Base-by-base conservation (phyloP, 805 yeast genomes). In the Maudiozyma bulderi region DNA sequence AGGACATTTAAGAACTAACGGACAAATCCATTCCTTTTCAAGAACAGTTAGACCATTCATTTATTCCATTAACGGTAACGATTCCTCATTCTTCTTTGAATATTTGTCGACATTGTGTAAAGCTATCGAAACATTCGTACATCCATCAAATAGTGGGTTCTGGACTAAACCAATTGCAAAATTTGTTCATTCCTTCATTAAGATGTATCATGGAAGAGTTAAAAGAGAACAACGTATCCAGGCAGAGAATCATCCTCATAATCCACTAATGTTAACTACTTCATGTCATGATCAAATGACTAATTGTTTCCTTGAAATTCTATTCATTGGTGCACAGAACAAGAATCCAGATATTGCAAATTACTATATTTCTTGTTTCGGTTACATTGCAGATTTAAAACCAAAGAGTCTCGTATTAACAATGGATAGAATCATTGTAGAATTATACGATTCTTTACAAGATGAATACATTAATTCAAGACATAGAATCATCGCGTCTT, bases 121-220 rank as follows among this genome's bases (percentile, higher is more conserved):
- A 47, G 80, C 95, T 0, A 70, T 89, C 8, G 82, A 79, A 53
- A 86, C 96, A 29, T 86, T 83, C 65, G 82, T 81, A 6, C 97
- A 93, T 65, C 99, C 99, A 8, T 89, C 98, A 0, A 90, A 90
- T 63, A 66, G 73, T 13, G 98, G 96, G 0, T 75, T 76, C 15
- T 90, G 98, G 97, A 77, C 95, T 0, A 66, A 75, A 33, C 70
- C 82, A 6, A 76, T 91, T 32, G 74, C 95, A 1, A 78, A 78
- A 51, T 74, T 86, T 30, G 70, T 85, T n/a, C 74, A 76, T 51
- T 75, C 80, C 38, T 68, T 87, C 46, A 75, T 82, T 0, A 71
- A 73, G 43, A 77, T 77, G 54, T 81, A 79, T 51, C 87, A 82
- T 58, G 75, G 75, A 47, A 72, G 93, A 58, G 67, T 61, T 33